Evolutionary conservation across 1,284 basidiomycete species (phyloP).

Genomic region (Salmacisia buchloeana): DNA sequence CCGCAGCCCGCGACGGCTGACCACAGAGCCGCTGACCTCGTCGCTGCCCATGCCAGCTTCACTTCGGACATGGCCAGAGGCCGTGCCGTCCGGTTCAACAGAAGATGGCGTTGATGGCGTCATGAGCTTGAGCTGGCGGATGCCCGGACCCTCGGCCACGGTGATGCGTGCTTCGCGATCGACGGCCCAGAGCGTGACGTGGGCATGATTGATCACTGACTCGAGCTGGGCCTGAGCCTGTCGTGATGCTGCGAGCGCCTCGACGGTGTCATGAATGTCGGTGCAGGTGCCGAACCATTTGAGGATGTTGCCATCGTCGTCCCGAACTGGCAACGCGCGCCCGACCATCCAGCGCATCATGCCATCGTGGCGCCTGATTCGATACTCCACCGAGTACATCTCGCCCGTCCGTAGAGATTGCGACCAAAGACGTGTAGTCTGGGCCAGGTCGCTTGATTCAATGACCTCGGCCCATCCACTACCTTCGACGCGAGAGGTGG

Average conservation of each 20-base stretch:
- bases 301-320: conserved; percentile 35
- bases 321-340: conserved; percentile 41
- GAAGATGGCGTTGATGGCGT: conserved; percentile 1
- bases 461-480: conserved; percentile 2
- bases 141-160: conserved; percentile 41
- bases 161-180: conserved; percentile 38
- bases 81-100: not conserved
- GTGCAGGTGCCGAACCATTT: conserved; percentile 49
- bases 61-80: not conserved
- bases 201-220: conserved; percentile 43
- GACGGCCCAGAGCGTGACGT: conserved; percentile 44
- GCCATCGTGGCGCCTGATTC: conserved; percentile 41
- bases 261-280: conserved; percentile 42
- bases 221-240: conserved; percentile 40
- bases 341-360: conserved; percentile 45
- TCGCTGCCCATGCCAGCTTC: not conserved
- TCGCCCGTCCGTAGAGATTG: not conserved
- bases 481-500: not conserved
- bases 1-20: not conserved
- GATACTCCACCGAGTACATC: conserved; percentile 35
- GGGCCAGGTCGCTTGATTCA: not conserved
- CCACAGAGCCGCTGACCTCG: not conserved
- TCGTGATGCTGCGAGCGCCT: conserved; percentile 37
- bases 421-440: not conserved
- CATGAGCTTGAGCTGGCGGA: conserved; percentile 32